These are phyloP conservation scores for Colletotrichum tropicicola DNA, from an alignment of 2,329 filamentous ascomycete genomes.

Conservation along the genomic window DNA sequence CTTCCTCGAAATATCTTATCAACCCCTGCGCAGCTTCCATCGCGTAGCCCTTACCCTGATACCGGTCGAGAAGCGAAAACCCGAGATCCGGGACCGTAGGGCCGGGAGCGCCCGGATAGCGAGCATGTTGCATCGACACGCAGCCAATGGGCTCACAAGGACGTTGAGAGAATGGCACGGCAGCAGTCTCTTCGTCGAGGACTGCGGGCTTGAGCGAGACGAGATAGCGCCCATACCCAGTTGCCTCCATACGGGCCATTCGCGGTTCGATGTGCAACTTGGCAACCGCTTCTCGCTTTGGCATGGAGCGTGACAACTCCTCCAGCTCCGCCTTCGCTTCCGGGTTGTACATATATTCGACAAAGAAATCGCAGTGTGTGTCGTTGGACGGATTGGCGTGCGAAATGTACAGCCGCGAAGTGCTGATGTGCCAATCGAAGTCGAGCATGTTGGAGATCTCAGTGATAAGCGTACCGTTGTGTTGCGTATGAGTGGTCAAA, in stretches of 20 bases:
- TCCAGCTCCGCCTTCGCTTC: neutral
- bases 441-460: neutral
- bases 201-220: neutral
- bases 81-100: neutral
- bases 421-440: neutral
- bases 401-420: neutral
- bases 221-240: neutral
- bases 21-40: neutral
- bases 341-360: neutral
- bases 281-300: neutral
- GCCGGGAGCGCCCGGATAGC: neutral
- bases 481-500: no score
- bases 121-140: neutral
- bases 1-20: neutral
- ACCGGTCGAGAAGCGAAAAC: slow-evolving; percentile 1
- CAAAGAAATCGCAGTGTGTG: neutral
- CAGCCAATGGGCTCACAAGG: neutral
- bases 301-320: neutral
- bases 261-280: neutral
- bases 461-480: neutral
- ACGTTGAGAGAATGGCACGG: neutral
- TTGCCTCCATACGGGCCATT: neutral
- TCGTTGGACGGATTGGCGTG: neutral
- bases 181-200: neutral
- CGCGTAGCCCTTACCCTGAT: neutral